Evolutionary conservation across 2,329 filamentous ascomycete genomes (phyloP), one percentile per base, ranked within the genome.

Genomic region (Penicillium sp.): DNA sequence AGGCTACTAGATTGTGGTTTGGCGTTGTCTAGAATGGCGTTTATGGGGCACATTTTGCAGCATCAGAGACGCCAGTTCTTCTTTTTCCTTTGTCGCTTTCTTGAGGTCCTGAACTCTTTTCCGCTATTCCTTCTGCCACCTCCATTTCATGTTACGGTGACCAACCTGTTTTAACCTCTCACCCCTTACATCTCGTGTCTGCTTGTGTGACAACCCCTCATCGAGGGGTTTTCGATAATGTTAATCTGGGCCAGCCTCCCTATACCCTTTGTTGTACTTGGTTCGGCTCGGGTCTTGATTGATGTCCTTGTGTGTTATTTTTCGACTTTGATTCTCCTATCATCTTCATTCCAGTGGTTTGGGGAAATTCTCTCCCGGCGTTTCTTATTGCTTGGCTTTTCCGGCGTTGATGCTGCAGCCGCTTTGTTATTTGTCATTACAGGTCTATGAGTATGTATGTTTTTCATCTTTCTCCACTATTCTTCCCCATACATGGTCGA

Each of bases 261-360:
- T 75, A 76, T 76, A 76, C 74, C 74, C 74, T 68, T 64, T 75
- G 68, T 72, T 75, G 73, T 74, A 71, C 72, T 70, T 70, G 64
- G 66, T 73, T 64, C 51, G 66, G 63, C 65, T 63, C 61, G 33
- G 50, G 42, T 59, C 65, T 67, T 55, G 44, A 53, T 56, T 56
- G 64, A 56, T 64, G 57, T 38, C 33, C 24, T 44, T 63, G 30
- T 44, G 50, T 13, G 42, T 56, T 51, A 28, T 66, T 42, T 60
- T 58, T 65, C 37, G 51, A 62, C 59, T 63, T 56, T 66, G 63
- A 44, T 57, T 60, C 58, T 65, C 50, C 61, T 61, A 58, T 17
- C 53, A 26, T 62, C 26, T 55, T 44, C 53, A 33, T 50, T 26
- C 28, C 47, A 37, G 22, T 66, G 57, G 53, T 62, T 62, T 60